phyloP scores from a whole-genome alignment of 2,329 filamentous ascomycete genomes.

The Daldinia sp. region DNA sequence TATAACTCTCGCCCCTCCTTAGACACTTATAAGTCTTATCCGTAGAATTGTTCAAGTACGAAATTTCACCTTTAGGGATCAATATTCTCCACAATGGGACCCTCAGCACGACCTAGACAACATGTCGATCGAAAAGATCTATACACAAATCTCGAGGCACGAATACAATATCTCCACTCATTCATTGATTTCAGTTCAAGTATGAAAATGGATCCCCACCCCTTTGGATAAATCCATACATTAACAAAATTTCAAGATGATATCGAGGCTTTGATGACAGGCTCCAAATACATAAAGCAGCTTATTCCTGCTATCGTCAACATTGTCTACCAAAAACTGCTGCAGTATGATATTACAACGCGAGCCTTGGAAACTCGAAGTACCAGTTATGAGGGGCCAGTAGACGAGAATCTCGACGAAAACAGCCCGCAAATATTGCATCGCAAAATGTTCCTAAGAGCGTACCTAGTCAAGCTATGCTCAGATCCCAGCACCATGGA shows the following conservation, averaged over 20 bases:
- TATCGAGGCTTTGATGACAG: conserved; percentile 75
- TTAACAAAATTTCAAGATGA: conserved; percentile 65
- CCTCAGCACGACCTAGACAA: conserved; percentile 54
- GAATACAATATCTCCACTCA: conserved; percentile 78
- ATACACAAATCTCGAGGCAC: conserved; percentile 76
- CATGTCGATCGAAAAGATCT: conserved; percentile 78
- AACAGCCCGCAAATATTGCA: conserved; percentile 80
- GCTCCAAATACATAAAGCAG: conserved; percentile 82
- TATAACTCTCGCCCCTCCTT: not conserved
- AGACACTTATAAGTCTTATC: not conserved
- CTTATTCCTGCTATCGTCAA: conserved; percentile 86
- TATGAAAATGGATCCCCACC: conserved; percentile 55
- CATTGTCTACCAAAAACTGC: conserved; percentile 84
- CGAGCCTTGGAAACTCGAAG: conserved; percentile 76
- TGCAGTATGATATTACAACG: conserved; percentile 85
- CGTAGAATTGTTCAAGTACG: not conserved
- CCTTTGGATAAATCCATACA: not conserved
- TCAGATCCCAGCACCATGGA: conserved; percentile 80
- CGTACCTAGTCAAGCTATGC: conserved; percentile 80
- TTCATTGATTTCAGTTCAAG: conserved; percentile 81
- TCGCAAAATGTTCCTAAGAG: conserved; percentile 82
- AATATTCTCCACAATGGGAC: conserved; percentile 41
- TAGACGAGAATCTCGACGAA: conserved; percentile 73
- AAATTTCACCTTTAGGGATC: conserved; percentile 1
- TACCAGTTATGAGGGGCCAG: conserved; percentile 74